These are phyloP conservation scores for Dryas integrifolia DNA, from an alignment of 331 rosid species.

Conservation along the genomic window DNA sequence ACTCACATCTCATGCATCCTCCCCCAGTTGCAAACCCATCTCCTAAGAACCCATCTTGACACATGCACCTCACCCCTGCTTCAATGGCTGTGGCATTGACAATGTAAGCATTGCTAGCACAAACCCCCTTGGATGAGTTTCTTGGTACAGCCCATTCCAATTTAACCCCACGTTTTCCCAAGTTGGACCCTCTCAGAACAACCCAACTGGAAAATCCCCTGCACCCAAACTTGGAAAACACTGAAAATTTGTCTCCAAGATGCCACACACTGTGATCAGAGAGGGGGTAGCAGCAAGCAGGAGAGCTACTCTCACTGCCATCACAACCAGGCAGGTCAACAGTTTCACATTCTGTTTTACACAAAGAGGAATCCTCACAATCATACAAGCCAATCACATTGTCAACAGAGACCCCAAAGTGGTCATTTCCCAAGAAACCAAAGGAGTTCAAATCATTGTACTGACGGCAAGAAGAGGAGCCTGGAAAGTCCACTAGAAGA, in stretches of 20 bases:
- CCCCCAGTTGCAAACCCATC: constrained; percentile 75
- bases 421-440: constrained; percentile 34
- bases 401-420: constrained; percentile 68
- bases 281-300: constrained; percentile 85
- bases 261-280: constrained; percentile 76
- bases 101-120: constrained; percentile 55
- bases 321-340: constrained; percentile 65
- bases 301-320: constrained; percentile 51
- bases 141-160: constrained; percentile 85
- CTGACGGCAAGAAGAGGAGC: constrained; percentile 56
- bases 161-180: constrained; percentile 77
- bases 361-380: constrained; percentile 87
- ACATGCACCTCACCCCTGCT: constrained; percentile 60
- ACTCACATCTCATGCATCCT: constrained; percentile 78
- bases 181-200: constrained; percentile 48
- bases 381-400: constrained; percentile 82
- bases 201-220: constrained; percentile 94
- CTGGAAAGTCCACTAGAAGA: constrained; percentile 67
- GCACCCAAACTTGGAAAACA: constrained; percentile 76
- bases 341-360: constrained; percentile 74
- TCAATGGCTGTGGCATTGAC: constrained; percentile 56
- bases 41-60: constrained; percentile 70
- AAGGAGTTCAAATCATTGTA: constrained; percentile 77
- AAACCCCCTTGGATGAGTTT: constrained; percentile 46
- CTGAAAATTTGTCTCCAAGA: constrained; percentile 57